These are phyloP conservation scores for Chaetomium sp. DNA, from an alignment of 2,329 filamentous ascomycete species.

Conservation along the genomic window DNA sequence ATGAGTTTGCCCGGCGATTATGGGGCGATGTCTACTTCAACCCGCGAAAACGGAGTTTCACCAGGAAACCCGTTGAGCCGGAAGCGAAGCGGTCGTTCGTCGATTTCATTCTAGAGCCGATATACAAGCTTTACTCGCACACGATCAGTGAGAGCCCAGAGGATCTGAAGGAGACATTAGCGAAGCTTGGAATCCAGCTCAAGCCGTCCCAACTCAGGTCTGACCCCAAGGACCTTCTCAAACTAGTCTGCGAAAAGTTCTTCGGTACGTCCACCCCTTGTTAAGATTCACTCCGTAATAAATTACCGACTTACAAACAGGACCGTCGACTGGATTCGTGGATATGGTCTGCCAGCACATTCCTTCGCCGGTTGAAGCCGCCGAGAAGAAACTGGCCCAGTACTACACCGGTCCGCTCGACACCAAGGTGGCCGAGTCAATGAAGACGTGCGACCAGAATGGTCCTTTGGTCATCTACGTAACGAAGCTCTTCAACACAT, in stretches of 20 bases:
- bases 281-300: not conserved
- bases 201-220: slow-evolving; percentile 90
- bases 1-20: slow-evolving; percentile 75
- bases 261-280: slow-evolving; percentile 42
- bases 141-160: slow-evolving; percentile 86
- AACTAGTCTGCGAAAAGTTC: slow-evolving; percentile 88
- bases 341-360: slow-evolving; percentile 91
- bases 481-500: slow-evolving; percentile 86
- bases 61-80: slow-evolving; percentile 77
- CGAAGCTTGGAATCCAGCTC: slow-evolving; percentile 70
- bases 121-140: slow-evolving; percentile 96
- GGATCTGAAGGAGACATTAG: slow-evolving; percentile 73
- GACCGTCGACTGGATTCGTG: slow-evolving; percentile 80
- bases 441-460: slow-evolving; percentile 78
- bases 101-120: slow-evolving; percentile 89
- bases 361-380: slow-evolving; percentile 76
- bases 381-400: slow-evolving; percentile 67
- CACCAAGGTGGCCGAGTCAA: slow-evolving; percentile 70
- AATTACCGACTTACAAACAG: slow-evolving; percentile 30
- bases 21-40: slow-evolving; percentile 99
- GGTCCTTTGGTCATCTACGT: slow-evolving; percentile 88
- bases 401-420: slow-evolving; percentile 92
- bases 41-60: slow-evolving; percentile 82
- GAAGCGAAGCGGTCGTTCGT: slow-evolving; percentile 80
- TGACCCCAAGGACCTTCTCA: slow-evolving; percentile 83